These are phyloP conservation scores for Linum lewisii DNA, from an alignment of 345 rosid species.

Conservation along the genomic window DNA sequence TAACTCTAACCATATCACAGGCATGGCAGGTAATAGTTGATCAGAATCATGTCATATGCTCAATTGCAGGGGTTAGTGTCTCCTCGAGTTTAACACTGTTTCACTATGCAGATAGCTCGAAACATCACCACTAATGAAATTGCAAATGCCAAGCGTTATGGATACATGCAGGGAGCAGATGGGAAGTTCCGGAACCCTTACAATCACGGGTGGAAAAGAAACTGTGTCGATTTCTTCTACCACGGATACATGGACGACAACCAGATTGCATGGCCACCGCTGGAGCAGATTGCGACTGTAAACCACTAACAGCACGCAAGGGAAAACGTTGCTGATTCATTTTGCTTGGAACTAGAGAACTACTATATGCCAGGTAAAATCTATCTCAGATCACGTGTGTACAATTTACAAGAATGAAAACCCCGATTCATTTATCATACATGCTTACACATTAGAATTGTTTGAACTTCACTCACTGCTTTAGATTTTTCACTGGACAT, in stretches of 20 bases:
- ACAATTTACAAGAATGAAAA: too few species aligned
- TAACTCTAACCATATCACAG: conserved; percentile 52
- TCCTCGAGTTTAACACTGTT: neutral
- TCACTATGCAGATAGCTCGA: conserved; percentile 54
- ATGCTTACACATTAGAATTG: too few species aligned
- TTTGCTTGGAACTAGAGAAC: too few species aligned
- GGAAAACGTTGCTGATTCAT: too few species aligned
- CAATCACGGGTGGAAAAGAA: conserved; percentile 81
- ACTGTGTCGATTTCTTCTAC: conserved; percentile 70
- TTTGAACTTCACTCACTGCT: too few species aligned
- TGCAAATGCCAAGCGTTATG: conserved; percentile 60
- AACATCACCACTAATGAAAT: conserved; percentile 86
- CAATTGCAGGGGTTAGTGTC: neutral
- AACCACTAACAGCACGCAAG: conserved; percentile 3
- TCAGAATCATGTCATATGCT: neutral
- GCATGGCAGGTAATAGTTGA: conserved; percentile 52
- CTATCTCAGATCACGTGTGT: too few species aligned
- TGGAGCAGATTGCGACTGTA: conserved; percentile 41
- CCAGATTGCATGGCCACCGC: conserved; percentile 62
- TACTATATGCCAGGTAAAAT: too few species aligned
- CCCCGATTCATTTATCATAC: too few species aligned
- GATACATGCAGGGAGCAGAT: conserved; percentile 65
- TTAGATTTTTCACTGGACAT: too few species aligned
- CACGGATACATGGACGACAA: conserved; percentile 64
- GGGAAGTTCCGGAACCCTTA: conserved; percentile 87